These are phyloP conservation scores for Gremmenia infestans DNA, from an alignment of 2,329 filamentous ascomycete genomes.

Conservation along the genomic window DNA sequence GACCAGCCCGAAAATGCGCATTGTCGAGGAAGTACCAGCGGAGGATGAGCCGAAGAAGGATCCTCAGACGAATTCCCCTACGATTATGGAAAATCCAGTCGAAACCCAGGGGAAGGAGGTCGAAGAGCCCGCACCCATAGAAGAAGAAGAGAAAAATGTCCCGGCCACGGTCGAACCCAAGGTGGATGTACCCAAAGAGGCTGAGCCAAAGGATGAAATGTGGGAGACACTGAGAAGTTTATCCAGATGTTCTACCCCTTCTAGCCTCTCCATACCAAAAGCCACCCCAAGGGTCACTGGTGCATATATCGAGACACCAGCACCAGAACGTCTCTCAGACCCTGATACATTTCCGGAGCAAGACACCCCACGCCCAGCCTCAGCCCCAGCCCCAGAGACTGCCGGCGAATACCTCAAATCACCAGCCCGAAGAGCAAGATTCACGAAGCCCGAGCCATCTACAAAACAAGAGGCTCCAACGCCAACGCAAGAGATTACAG, in stretches of 20 bases:
- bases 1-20: constrained; percentile 23
- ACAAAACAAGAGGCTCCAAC: not conserved
- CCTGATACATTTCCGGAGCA: not conserved
- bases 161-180: not conserved
- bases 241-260: constrained; percentile 8
- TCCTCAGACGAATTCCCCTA: too few relatives aligned
- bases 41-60: too few relatives aligned
- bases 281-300: constrained; percentile 27
- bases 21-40: not conserved
- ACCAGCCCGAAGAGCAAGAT: not conserved
- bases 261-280: constrained; percentile 9
- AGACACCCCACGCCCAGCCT: not conserved
- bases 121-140: too few relatives aligned
- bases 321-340: constrained; percentile 11
- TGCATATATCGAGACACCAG: constrained; percentile 32
- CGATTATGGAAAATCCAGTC: too few relatives aligned
- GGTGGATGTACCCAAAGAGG: not conserved
- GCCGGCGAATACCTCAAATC: not conserved
- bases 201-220: not conserved
- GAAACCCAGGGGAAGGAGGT: too few relatives aligned
- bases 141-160: too few relatives aligned
- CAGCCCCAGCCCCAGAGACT: not conserved
- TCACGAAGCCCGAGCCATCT: not conserved
- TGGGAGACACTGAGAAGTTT: not conserved
- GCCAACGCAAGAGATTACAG: not conserved